phyloP scores from a whole-genome alignment of 768 basidiomycete species.

The Boletus sp. region DNA sequence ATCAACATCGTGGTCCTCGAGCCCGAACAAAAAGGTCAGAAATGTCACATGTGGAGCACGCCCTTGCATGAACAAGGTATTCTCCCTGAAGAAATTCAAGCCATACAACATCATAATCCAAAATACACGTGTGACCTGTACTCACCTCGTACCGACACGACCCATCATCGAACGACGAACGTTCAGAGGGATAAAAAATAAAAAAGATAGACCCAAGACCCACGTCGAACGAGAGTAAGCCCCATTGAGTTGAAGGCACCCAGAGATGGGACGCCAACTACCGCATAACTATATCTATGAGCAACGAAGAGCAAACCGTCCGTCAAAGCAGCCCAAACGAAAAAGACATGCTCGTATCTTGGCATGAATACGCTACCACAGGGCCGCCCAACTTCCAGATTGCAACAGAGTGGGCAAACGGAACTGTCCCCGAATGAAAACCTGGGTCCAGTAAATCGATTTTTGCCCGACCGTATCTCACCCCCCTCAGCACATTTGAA shows the following conservation, averaged over 20 bases:
- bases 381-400: conserved; percentile 34
- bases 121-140: conserved; percentile 9
- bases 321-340: conserved; percentile 41
- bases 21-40: conserved; percentile 24
- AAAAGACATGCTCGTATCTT: conserved; percentile 72
- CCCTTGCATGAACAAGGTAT: conserved; percentile 56
- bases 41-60: conserved; percentile 76
- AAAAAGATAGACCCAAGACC: conserved; percentile 11
- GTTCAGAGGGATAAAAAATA: conserved; percentile 53
- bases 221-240: conserved; percentile 81
- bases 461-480: conserved; percentile 47
- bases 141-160: conserved; percentile 21
- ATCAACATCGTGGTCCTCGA: conserved; percentile 7
- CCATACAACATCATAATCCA: conserved; percentile 51
- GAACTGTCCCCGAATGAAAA: conserved; percentile 26
- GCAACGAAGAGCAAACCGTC: conserved; percentile 54
- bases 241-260: conserved; percentile 78
- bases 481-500: conserved; percentile 65
- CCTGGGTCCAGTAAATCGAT: conserved; percentile 36
- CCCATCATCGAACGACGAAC: conserved; percentile 45
- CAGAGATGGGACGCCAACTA: conserved; percentile 44
- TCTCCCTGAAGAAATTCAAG: conserved; percentile 94
- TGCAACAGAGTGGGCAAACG: conserved; percentile 59
- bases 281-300: conserved; percentile 91
- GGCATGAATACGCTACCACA: conserved; percentile 47